A percentile compares a stretch with the other conserved stretches of the same genome.
Evolutionary conservation across 306 rosid genomes (phyloP).

Genomic region (Bauhinia variegata): DNA sequence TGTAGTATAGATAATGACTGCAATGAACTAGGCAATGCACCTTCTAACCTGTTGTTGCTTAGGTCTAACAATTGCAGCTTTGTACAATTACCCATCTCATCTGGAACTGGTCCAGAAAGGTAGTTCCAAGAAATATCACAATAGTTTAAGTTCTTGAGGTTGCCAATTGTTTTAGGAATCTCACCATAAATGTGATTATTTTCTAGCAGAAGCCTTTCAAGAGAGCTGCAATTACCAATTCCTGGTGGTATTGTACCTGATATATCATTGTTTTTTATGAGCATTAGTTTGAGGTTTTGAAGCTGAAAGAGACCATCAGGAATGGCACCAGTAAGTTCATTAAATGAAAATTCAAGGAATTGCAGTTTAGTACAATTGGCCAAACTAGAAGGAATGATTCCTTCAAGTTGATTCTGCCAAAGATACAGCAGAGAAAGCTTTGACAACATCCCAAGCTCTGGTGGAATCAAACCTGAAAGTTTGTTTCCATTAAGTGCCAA

Average conservation of each 20-base stretch:
- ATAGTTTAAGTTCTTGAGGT: conserved; percentile 49
- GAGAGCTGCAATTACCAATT: conserved; percentile 62
- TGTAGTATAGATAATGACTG: conserved; percentile 53
- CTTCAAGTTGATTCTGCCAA: conserved; percentile 69
- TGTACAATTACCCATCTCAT: conserved; percentile 58
- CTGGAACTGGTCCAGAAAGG: conserved; percentile 55
- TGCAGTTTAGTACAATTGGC: conserved; percentile 46
- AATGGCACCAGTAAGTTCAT: conserved; percentile 55
- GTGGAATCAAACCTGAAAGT: conserved; percentile 64
- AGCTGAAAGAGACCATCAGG: conserved; percentile 64
- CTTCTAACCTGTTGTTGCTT: conserved; percentile 51
- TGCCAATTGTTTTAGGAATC: no score
- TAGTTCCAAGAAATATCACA: conserved; percentile 53
- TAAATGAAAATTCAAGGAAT: conserved; percentile 58
- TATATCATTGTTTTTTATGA: conserved; percentile 56
- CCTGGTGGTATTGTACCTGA: conserved; percentile 60
- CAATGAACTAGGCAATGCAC: conserved; percentile 51
- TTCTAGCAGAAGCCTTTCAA: conserved; percentile 50
- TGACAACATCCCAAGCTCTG: conserved; percentile 50
- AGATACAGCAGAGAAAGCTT: conserved; percentile 54
- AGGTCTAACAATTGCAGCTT: conserved; percentile 56
- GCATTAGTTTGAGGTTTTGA: conserved; percentile 54
- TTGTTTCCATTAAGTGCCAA: conserved; percentile 57
- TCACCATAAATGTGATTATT: conserved; percentile 54
- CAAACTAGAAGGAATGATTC: conserved; percentile 59